Evolutionary conservation across 371 early-diverging fungal genomes (phyloP), one percentile per base, ranked within the genome.

Genomic region (Conidiobolus coronatus): DNA sequence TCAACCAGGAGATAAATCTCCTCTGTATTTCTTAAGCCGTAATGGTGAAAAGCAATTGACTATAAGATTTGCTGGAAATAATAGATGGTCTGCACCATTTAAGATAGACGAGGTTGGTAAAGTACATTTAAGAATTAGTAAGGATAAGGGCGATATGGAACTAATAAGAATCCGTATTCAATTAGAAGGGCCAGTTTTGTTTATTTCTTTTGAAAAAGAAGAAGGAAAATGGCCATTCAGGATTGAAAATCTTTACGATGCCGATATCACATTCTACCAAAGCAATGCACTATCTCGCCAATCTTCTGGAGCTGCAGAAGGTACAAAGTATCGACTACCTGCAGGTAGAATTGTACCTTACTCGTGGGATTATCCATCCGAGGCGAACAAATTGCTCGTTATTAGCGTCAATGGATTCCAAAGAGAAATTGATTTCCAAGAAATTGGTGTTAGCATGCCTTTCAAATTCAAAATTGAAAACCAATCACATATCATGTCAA

Each of bases 321-420:
- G 40, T 34, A 45, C 15, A 12, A 37, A 24, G 14, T 90, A 85
- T 56, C 54, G 55, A 14, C 57, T 87, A 39, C 63, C 70, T 18
- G 61, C 79, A 0, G 72, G 74, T 11, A 64, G 73, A 52, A 59
- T 77, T 1, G 62, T 78, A 50, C 68, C 75, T n/a, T 97, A 92
- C 50, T 79, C 96, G 1, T 94, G 93, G 91, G 97, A 97, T 52
- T 61, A 74, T 49, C 97, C 96, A 15, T 75, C 82, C 8, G 59
- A 71, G 2, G 62, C 66, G 19, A 67, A 73, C n/a, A 91, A 88
- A 54, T 61, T 68, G 8, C 57, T 92, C 36, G 75, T 79, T 14
- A 43, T 92, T 20, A 64, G 60, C 21, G 75, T 82, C 5, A 71
- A 75, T 48, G 84, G 79, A 8, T 57, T 64, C 6, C 78, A 83